Conservation (phyloP, 345 rosid species). For the Moricandia moricandioides region DNA sequence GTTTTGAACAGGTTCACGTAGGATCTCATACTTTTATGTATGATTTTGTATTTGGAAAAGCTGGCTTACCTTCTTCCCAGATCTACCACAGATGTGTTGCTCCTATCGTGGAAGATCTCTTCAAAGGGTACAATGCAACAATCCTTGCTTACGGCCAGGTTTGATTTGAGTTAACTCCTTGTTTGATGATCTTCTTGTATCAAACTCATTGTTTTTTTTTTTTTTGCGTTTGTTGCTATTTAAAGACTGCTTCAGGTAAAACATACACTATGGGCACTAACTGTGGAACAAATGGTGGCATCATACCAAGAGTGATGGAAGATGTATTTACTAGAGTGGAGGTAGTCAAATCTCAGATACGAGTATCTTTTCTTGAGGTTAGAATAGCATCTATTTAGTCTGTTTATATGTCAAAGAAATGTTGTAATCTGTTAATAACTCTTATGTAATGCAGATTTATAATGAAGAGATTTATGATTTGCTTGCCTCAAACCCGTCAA, state of each 20-base stretch:
- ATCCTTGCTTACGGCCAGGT: not conserved
- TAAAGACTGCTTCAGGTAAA: not conserved
- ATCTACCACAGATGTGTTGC: not conserved
- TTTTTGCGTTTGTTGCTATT: not conserved
- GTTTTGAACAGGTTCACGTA: not conserved
- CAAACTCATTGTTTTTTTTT: not conserved
- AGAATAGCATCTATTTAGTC: not conserved
- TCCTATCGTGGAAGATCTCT: not conserved
- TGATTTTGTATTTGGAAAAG: not conserved
- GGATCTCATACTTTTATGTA: not conserved
- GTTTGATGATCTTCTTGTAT: not conserved
- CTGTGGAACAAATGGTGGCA: not conserved
- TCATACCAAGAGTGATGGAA: not conserved
- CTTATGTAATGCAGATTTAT: constrained; percentile 54
- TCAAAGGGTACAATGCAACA: not conserved
- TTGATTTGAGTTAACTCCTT: not conserved
- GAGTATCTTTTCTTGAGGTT: not conserved
- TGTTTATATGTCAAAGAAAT: not conserved
- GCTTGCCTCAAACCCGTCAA: constrained; percentile 61
- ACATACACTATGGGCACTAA: not conserved
- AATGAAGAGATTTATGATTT: constrained; percentile 95
- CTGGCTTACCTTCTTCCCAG: not conserved
- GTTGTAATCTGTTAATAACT: not conserved
- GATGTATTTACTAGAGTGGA: not conserved
- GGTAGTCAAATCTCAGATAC: not conserved